Percentiles rank a stretch among this genome's conserved stretches.
These are phyloP conservation scores for Russula sp. DNA, from an alignment of 768 basidiomycete genomes.

Conservation along the genomic window DNA sequence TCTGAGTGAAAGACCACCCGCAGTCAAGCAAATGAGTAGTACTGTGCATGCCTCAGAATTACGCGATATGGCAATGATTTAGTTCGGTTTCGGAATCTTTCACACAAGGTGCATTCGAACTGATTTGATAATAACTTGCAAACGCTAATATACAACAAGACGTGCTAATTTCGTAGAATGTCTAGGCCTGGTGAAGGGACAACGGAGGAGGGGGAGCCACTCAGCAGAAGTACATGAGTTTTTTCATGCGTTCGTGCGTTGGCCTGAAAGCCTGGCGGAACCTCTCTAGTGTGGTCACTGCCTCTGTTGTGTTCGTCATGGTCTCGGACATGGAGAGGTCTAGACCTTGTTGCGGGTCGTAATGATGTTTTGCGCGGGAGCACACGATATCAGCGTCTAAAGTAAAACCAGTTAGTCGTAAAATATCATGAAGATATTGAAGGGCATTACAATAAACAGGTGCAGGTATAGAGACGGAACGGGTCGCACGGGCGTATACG, in stretches of 20 bases:
- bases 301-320: slow-evolving; percentile 38
- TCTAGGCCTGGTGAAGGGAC: too few relatives aligned
- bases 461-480: slow-evolving; percentile 79
- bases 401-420: neutral
- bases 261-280: slow-evolving; percentile 57
- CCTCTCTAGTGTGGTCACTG: slow-evolving; percentile 40
- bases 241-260: slow-evolving; percentile 48
- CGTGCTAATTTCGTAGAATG: too few relatives aligned
- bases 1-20: slow-evolving; percentile 67
- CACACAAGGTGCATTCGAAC: neutral
- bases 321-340: slow-evolving; percentile 62
- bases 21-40: slow-evolving; percentile 37
- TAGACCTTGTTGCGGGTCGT: slow-evolving; percentile 56
- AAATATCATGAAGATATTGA: neutral
- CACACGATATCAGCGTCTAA: slow-evolving; percentile 77
- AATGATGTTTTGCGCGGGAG: slow-evolving; percentile 77
- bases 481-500: slow-evolving; percentile 74
- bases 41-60: slow-evolving; percentile 31
- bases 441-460: slow-evolving; percentile 69
- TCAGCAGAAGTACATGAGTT: slow-evolving; percentile 41
- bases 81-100: neutral
- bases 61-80: neutral
- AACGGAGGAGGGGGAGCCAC: neutral
- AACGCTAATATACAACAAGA: neutral
- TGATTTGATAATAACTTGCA: neutral